Evolutionary conservation across 2,329 filamentous ascomycete genomes (phyloP).

Genomic region (Trichoderma arundinaceum): DNA sequence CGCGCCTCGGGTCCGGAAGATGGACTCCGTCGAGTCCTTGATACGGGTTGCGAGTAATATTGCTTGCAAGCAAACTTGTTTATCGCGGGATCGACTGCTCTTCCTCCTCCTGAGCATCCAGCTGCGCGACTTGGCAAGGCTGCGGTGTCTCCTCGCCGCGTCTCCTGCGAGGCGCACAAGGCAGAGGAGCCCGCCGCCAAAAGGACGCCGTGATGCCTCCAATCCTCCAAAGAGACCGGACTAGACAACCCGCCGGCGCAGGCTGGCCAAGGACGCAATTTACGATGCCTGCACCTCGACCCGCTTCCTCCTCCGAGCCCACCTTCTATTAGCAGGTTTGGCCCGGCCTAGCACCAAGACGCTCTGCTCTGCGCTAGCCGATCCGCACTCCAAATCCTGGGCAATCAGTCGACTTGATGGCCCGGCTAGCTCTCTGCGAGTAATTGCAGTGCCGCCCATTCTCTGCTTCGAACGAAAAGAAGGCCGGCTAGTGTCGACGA

Average conservation of each 20-base stretch:
- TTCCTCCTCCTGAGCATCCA: background rate
- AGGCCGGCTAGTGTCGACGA: too few relatives aligned
- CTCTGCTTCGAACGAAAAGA: too few relatives aligned
- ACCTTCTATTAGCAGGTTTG: constrained; percentile 29
- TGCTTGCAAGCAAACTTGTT: background rate
- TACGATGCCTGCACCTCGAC: constrained; percentile 29
- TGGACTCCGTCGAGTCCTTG: background rate
- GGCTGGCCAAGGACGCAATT: constrained; percentile 31
- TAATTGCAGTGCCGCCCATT: background rate
- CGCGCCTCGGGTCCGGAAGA: background rate
- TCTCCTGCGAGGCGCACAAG: too few relatives aligned
- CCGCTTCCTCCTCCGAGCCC: constrained; percentile 29
- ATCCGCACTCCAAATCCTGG: constrained; percentile 20
- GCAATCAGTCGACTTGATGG: constrained; percentile 10
- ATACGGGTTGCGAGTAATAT: constrained; percentile 4
- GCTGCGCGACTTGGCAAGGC: too few relatives aligned
- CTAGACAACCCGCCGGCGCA: background rate
- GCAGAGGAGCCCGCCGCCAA: too few relatives aligned
- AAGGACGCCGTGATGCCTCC: too few relatives aligned
- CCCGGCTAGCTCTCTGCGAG: constrained; percentile 13
- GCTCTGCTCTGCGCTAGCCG: constrained; percentile 28
- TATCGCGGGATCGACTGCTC: background rate
- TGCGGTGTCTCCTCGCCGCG: too few relatives aligned
- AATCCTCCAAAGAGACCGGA: too few relatives aligned
- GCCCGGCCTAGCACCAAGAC: constrained; percentile 22